Base-by-base conservation (phyloP, 2,329 filamentous ascomycete genomes). In the Scedosporium aurantiacum region DNA sequence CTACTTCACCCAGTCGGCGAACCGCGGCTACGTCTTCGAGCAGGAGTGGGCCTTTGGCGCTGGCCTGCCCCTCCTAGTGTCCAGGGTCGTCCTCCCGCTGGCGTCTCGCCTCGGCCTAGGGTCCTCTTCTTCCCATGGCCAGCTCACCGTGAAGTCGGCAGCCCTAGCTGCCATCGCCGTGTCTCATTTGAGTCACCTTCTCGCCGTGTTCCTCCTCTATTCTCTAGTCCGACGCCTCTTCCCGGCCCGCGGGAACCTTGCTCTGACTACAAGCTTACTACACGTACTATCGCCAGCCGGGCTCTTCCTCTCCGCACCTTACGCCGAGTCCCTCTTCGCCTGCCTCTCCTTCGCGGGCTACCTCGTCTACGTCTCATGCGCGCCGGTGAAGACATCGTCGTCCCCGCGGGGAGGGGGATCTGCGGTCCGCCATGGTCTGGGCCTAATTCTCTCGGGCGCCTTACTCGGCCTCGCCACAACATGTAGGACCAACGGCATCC, bases 231-330 rank as follows among this genome's bases (percentile, higher is more conserved):
- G 86, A 2, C 70, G 78, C 61, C 72, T 80, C 6, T 67, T 92
- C 8, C 83, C 82, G 61, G 72, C 73, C 16, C 69, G 78, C 63
- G 68, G 67, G n/a, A 77, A 71, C n/a, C 72, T 88, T 47, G 82
- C 90, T 1, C 85, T 93, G 64, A 70, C 88, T 23, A 81, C 90
- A 7, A 84, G 90, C 2, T 75, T 82, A 16, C 76, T 97, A 57
- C 91, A 97, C 71, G 81, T 96, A 61, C 70, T 97, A 57, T 94
- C 90, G 0, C 93, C 94, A 0, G 94, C 89, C 0, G 93, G 93
- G 0, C 74, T 97, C 2, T 97, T 99, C 70, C 82, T 99, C 18
- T 92, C 88, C 0, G 88, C 92, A 0, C 91, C 93, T 0, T 96
- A 94, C 72, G 82, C 85, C 8, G 94, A 99, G 75, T 85, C 88